A percentile compares a stretch with the other conserved stretches of the same genome.
Evolutionary conservation across 345 rosid species (phyloP).

Genomic region (Eucalyptus globulus): DNA sequence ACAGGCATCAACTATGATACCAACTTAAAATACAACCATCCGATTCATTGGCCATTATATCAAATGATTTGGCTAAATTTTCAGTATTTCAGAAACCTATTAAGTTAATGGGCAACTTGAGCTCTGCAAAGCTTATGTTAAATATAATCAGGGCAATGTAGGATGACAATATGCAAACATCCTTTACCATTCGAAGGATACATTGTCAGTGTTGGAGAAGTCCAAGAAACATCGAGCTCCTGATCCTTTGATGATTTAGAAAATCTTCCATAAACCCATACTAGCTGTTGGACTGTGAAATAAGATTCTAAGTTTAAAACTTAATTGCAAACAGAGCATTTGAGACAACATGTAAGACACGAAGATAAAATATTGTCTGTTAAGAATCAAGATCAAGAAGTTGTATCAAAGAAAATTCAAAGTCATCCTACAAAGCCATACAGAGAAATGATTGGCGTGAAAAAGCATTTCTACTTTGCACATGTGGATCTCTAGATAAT

Average conservation of each 20-base stretch:
- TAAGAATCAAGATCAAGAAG: not conserved
- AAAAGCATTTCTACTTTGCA: too few species aligned
- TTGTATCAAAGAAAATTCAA: not conserved
- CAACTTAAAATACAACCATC: not conserved
- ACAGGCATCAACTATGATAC: not conserved
- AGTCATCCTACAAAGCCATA: too few species aligned
- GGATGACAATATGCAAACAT: not conserved
- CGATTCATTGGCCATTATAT: not conserved
- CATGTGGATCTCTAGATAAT: too few species aligned
- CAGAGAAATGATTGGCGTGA: too few species aligned
- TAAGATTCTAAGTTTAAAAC: not conserved
- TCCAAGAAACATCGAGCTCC: not conserved
- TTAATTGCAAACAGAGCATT: not conserved
- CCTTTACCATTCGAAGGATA: not conserved
- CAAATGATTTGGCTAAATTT: not conserved
- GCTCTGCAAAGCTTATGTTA: not conserved
- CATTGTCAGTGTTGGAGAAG: not conserved
- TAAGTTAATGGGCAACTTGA: not conserved
- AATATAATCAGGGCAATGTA: not conserved
- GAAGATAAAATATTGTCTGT: not conserved
- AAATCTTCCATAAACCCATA: not conserved
- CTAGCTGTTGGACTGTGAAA: not conserved
- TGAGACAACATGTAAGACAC: not conserved
- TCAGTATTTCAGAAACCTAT: not conserved
- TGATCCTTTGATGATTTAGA: not conserved